phyloP scores from a whole-genome alignment of 768 basidiomycete genomes.

The Suillus paluster region DNA sequence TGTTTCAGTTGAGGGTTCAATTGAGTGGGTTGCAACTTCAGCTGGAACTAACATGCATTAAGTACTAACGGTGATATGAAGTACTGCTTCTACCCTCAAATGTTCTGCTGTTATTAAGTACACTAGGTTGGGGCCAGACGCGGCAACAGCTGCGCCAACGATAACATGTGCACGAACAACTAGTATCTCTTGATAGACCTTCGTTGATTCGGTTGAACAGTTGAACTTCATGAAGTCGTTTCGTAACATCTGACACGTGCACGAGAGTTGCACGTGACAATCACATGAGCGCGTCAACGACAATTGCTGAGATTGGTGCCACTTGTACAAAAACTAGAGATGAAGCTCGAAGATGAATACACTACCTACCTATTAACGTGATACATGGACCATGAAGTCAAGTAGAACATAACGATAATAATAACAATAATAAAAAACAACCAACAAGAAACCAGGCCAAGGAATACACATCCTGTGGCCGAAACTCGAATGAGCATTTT shows the following conservation, averaged over 20 bases:
- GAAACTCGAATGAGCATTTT: neutral
- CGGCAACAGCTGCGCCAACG: too few relatives aligned
- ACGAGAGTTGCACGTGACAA: neutral
- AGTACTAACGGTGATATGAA: too few relatives aligned
- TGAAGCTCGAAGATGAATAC: too few relatives aligned
- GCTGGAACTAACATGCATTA: neutral
- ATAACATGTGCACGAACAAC: too few relatives aligned
- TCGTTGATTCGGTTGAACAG: too few relatives aligned
- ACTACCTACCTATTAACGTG: neutral
- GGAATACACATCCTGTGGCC: neutral
- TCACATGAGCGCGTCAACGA: slow-evolving; percentile 8
- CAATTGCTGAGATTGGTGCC: too few relatives aligned
- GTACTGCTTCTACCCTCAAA: too few relatives aligned
- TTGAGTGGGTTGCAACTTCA: neutral
- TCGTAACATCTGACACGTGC: too few relatives aligned
- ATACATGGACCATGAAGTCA: neutral
- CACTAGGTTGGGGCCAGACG: too few relatives aligned
- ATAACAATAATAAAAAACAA: neutral
- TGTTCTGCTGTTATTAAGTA: too few relatives aligned
- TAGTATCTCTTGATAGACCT: too few relatives aligned
- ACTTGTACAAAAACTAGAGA: neutral
- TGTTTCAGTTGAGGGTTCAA: neutral
- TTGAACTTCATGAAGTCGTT: too few relatives aligned
- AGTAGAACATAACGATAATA: neutral
- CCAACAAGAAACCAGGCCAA: neutral